phyloP scores from a whole-genome alignment of 139 green algal genomes.

The Coelastrella sp. region DNA sequence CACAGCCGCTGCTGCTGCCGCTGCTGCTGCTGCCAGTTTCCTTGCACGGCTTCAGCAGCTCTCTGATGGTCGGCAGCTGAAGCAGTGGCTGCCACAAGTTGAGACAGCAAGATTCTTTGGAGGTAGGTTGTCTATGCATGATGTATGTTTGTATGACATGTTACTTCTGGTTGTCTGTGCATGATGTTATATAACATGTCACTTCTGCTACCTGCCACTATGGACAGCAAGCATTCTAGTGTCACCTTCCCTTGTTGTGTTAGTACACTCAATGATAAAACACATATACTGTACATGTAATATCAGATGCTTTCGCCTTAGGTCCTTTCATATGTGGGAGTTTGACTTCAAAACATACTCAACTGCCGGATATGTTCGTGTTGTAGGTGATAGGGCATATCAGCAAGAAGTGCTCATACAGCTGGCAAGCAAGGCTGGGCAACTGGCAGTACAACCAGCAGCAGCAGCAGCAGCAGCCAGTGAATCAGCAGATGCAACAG shows the following conservation, averaged over 20 bases:
- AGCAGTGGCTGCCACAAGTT: slow-evolving; percentile 32
- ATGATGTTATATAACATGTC: too few relatives aligned
- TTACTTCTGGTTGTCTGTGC: too few relatives aligned
- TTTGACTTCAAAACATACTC: not conserved
- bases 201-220: too few relatives aligned
- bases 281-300: slow-evolving; percentile 6
- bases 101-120: slow-evolving; percentile 29
- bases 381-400: slow-evolving; percentile 32
- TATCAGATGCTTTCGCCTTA: too few relatives aligned
- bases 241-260: not conserved
- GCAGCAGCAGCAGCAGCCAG: slow-evolving; percentile 36
- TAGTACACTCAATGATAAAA: not conserved
- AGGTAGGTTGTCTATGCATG: not conserved
- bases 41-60: slow-evolving; percentile 36
- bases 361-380: too few relatives aligned
- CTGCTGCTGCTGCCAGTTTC: not conserved
- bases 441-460: slow-evolving; percentile 18
- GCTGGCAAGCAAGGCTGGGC: slow-evolving; percentile 32
- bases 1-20: slow-evolving; percentile 2
- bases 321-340: not conserved
- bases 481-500: slow-evolving; percentile 5
- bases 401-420: slow-evolving; percentile 28
- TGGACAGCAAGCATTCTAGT: too few relatives aligned
- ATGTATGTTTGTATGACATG: too few relatives aligned
- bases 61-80: slow-evolving; percentile 32